These are phyloP conservation scores for Ceratocystiopsis sp. DNA, from an alignment of 2,329 filamentous ascomycete genomes.

Conservation along the genomic window DNA sequence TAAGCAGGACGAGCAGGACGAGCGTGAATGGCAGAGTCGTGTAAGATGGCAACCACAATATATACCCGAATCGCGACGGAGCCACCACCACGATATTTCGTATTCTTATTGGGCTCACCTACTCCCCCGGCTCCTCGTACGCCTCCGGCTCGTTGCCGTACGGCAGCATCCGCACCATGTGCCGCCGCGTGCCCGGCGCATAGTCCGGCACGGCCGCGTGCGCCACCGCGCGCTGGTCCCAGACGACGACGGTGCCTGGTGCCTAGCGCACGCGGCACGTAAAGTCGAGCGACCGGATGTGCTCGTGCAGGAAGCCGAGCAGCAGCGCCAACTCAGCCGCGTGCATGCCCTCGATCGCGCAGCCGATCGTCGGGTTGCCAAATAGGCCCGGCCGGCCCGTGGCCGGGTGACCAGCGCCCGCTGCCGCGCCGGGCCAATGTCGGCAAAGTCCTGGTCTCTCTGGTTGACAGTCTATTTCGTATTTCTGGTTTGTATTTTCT, in stretches of 20 bases:
- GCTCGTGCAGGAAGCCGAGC: slow-evolving; percentile 23
- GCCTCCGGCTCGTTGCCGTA: slow-evolving; percentile 1
- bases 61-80: no score
- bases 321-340: slow-evolving; percentile 60
- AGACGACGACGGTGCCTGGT: slow-evolving; percentile 27
- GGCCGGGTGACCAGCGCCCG: slow-evolving; percentile 63
- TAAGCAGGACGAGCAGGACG: no score
- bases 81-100: no score
- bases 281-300: slow-evolving; percentile 29
- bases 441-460: slow-evolving; percentile 45
- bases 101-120: no score
- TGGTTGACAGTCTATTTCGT: no score
- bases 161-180: slow-evolving; percentile 13
- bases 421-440: slow-evolving; percentile 45
- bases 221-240: slow-evolving; percentile 10
- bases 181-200: slow-evolving; percentile 6
- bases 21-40: no score
- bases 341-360: slow-evolving; percentile 56
- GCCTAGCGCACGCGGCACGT: slow-evolving; percentile 28
- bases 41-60: no score
- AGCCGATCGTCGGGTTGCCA: slow-evolving; percentile 34
- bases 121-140: no score
- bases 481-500: no score
- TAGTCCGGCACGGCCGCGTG: slow-evolving; percentile 11
- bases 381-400: slow-evolving; percentile 73